phyloP scores from a whole-genome alignment of 352 stramenopile species.

The Pythium scleroteichum region DNA sequence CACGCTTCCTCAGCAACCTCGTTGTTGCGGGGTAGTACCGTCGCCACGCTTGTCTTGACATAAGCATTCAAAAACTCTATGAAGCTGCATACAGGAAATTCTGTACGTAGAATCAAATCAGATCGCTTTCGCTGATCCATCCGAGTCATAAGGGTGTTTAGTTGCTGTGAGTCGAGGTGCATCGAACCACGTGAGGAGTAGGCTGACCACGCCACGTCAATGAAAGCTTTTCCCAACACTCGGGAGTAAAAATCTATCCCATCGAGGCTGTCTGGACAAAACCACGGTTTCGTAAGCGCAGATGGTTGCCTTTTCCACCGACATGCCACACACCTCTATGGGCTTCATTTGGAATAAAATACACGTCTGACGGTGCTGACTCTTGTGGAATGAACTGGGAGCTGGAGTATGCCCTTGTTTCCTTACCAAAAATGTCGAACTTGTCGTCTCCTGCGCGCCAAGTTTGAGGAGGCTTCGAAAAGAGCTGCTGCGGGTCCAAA shows the following conservation, averaged over 20 bases:
- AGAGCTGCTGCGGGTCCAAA: conserved; percentile 32
- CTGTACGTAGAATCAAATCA: conserved; percentile 29
- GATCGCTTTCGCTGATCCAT: conserved; percentile 53
- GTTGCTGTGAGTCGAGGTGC: conserved; percentile 31
- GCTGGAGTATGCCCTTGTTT: not conserved
- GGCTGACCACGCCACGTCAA: conserved; percentile 54
- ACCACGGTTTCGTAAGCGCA: not conserved
- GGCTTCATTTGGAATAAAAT: conserved; percentile 27
- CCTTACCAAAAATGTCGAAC: conserved; percentile 1
- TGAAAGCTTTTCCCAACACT: conserved; percentile 60
- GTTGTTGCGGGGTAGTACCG: not conserved
- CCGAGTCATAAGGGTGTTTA: conserved; percentile 41
- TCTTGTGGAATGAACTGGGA: not conserved
- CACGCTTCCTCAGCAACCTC: not conserved
- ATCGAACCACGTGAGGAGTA: conserved; percentile 40
- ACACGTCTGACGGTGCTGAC: conserved; percentile 14
- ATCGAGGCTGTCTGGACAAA: conserved; percentile 34
- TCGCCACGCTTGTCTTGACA: conserved; percentile 42
- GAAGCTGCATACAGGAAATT: conserved; percentile 53
- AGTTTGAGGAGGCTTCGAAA: conserved; percentile 58
- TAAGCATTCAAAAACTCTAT: conserved; percentile 61
- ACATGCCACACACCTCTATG: conserved; percentile 22
- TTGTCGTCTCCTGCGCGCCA: conserved; percentile 64
- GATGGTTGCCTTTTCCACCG: too few relatives aligned
- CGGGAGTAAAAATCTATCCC: conserved; percentile 62